phyloP scores from a whole-genome alignment of 2,329 filamentous ascomycete species.

The Stachybotrys elegans region DNA sequence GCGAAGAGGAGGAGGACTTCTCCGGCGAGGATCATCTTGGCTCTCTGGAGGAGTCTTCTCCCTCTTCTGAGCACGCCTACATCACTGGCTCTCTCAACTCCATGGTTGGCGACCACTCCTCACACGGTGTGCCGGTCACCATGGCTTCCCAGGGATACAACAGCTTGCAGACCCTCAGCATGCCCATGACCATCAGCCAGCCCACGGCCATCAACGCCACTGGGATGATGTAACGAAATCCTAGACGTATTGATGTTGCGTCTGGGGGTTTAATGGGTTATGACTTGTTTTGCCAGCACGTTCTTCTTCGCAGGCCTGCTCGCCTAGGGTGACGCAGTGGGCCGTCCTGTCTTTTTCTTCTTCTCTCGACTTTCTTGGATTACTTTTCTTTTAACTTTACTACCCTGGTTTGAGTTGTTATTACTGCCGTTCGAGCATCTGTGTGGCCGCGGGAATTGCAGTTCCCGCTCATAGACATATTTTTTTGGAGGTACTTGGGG shows the following conservation, averaged over 20 bases:
- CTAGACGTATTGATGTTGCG: constrained; percentile 16
- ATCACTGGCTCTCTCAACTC: constrained; percentile 46
- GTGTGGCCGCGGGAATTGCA: no score
- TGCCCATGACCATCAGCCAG: constrained; percentile 60
- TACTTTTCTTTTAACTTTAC: constrained; percentile 16
- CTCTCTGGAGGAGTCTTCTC: constrained; percentile 73
- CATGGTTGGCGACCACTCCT: constrained; percentile 26
- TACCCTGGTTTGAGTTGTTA: no score
- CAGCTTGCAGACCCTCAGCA: constrained; percentile 56
- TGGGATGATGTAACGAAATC: constrained; percentile 37
- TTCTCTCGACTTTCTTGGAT: constrained; percentile 18
- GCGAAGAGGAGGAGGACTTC: constrained; percentile 80
- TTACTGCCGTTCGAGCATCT: no score
- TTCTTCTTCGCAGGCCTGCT: not conserved
- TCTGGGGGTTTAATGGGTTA: constrained; percentile 20
- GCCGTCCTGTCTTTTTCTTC: constrained; percentile 13
- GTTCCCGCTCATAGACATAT: no score
- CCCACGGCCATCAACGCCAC: constrained; percentile 41
- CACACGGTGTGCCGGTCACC: constrained; percentile 12
- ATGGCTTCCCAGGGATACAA: constrained; percentile 39
- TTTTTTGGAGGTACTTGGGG: no score
- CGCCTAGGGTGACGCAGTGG: constrained; percentile 1
- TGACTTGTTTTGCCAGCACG: constrained; percentile 12
- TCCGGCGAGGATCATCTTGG: constrained; percentile 80
- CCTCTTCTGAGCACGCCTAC: constrained; percentile 64